Percentiles rank a stretch among this genome's conserved stretches.
phyloP scores from a whole-genome alignment of 139 green algal species.

The Micractinium conductrix region DNA sequence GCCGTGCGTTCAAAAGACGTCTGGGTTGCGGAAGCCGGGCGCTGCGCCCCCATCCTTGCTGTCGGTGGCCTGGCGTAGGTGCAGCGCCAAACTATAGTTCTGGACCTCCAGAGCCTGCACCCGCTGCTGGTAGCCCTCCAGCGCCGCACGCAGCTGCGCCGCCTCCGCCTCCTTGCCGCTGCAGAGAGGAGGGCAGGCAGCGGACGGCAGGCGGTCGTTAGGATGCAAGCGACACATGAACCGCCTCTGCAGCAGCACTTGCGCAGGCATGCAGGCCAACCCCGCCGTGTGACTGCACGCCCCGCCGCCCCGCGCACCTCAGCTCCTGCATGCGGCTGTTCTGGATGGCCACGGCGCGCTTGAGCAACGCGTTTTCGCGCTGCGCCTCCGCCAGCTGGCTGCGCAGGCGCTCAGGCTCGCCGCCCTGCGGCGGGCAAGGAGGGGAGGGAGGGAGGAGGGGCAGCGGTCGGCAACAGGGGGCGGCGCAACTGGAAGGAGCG shows the following conservation, averaged over 20 bases:
- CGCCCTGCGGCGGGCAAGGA: no score
- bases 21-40: constrained; percentile 42
- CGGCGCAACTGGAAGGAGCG: neutral
- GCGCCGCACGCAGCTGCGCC: constrained; percentile 49
- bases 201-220: no score
- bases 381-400: constrained; percentile 54
- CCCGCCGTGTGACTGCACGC: no score
- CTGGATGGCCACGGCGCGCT: constrained; percentile 88
- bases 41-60: constrained; percentile 4
- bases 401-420: neutral
- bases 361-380: constrained; percentile 78
- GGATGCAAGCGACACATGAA: no score
- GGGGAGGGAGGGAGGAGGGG: no score
- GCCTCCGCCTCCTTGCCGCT: constrained; percentile 58
- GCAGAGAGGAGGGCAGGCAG: no score
- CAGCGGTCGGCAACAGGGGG: no score
- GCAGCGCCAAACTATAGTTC: constrained; percentile 82
- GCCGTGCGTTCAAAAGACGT: constrained; percentile 68
- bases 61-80: constrained; percentile 74
- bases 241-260: no score
- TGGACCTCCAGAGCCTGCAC: constrained; percentile 71
- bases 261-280: no score
- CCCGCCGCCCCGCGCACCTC: neutral
- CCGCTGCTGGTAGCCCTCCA: constrained; percentile 70
- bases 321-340: constrained; percentile 68